These are phyloP conservation scores for Penicillium sp. DNA, from an alignment of 2,329 filamentous ascomycete genomes.

Conservation along the genomic window DNA sequence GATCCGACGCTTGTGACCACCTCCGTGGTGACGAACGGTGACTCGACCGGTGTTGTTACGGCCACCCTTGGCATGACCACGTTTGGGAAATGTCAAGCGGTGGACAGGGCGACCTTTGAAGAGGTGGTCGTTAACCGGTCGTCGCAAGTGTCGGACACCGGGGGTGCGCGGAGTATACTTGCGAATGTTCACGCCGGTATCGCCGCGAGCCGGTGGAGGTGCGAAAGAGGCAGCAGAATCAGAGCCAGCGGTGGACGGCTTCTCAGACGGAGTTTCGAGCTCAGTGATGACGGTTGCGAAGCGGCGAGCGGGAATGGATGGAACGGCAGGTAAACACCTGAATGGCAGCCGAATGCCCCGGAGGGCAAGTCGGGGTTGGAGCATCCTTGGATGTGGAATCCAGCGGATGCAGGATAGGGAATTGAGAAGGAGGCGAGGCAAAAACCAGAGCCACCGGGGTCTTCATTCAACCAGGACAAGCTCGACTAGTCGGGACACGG, in stretches of 20 bases:
- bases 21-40: constrained; percentile 87
- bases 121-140: constrained; percentile 92
- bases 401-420: neutral
- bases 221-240: constrained; percentile 42
- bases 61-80: constrained; percentile 88
- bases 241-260: constrained; percentile 37
- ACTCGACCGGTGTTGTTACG: constrained; percentile 83
- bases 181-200: constrained; percentile 56
- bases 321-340: constrained; percentile 45
- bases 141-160: constrained; percentile 83
- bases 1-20: constrained; percentile 88
- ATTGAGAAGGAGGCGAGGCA: neutral
- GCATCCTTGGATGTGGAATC: constrained; percentile 48
- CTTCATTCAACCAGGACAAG: neutral
- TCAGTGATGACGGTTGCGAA: constrained; percentile 53
- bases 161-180: constrained; percentile 94
- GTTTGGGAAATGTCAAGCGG: constrained; percentile 84
- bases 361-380: constrained; percentile 64
- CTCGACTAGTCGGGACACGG: constrained; percentile 1
- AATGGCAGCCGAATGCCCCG: constrained; percentile 51
- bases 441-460: neutral
- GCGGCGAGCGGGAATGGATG: constrained; percentile 42
- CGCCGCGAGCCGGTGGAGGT: constrained; percentile 45
- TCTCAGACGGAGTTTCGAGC: constrained; percentile 30
- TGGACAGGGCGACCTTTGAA: constrained; percentile 89